Evolutionary conservation across 257 asterid species (phyloP).

Genomic region (Craterostigma plantagineum): DNA sequence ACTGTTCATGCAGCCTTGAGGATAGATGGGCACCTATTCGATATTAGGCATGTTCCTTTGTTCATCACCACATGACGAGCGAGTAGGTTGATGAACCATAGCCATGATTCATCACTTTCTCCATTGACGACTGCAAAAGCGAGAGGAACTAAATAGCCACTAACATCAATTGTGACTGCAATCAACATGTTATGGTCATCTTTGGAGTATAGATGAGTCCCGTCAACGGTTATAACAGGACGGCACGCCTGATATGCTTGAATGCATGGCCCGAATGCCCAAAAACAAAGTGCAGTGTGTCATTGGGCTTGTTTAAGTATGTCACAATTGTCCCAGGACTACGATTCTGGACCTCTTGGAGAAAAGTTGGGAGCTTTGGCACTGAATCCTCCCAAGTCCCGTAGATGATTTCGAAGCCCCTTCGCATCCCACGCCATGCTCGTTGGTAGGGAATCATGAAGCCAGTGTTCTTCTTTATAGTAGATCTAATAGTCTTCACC

Average conservation of each 20-base stretch:
- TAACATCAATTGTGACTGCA: not conserved
- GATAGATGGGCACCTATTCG: not conserved
- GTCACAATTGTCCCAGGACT: not conserved
- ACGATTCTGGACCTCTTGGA: not conserved
- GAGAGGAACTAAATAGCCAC: not conserved
- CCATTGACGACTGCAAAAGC: not conserved
- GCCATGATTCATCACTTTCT: conserved; percentile 2
- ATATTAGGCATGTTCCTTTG: not conserved
- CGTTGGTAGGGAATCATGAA: not conserved
- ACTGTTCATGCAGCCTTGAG: not conserved
- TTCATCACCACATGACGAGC: not conserved
- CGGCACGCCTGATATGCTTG: not conserved
- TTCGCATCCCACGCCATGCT: not conserved
- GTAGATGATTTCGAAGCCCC: not conserved
- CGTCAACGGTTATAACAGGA: conserved; percentile 2
- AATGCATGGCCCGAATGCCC: not conserved
- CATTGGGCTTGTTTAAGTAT: not conserved
- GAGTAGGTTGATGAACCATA: not conserved
- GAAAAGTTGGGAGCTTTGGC: not conserved
- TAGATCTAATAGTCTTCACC: not conserved
- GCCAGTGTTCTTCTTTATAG: not conserved
- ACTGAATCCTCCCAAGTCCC: not conserved
- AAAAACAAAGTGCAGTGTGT: not conserved
- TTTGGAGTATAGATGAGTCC: not conserved
- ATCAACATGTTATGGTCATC: not conserved